Percentiles rank a stretch among this genome's conserved stretches.
These are phyloP conservation scores for Lathyrus tuberosus DNA, from an alignment of 306 rosid species.

Conservation along the genomic window DNA sequence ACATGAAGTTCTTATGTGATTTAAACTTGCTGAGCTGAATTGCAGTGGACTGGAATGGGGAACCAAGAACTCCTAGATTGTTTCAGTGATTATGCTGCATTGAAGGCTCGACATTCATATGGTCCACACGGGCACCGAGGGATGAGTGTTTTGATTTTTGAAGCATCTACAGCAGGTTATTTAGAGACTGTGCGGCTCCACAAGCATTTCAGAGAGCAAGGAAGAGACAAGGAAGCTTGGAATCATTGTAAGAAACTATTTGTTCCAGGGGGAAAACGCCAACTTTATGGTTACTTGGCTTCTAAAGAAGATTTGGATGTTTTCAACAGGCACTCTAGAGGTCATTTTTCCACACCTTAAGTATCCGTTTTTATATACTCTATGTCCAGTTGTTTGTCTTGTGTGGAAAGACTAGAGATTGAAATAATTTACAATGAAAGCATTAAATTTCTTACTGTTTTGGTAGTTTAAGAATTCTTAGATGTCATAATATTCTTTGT, in stretches of 20 bases:
- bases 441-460: neutral
- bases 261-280: conserved; percentile 50
- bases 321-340: conserved; percentile 47
- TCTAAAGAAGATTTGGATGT: conserved; percentile 44
- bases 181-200: conserved; percentile 50
- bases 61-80: conserved; percentile 55
- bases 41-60: conserved; percentile 62
- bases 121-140: conserved; percentile 60
- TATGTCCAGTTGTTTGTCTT: conserved; percentile 15
- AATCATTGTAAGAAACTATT: conserved; percentile 36
- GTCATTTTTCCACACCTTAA: conserved; percentile 22
- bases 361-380: neutral
- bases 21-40: conserved; percentile 34
- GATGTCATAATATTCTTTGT: neutral
- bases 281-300: conserved; percentile 56
- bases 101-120: conserved; percentile 56
- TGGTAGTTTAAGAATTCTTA: conserved; percentile 9
- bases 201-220: conserved; percentile 54
- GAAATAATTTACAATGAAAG: conserved; percentile 13
- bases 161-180: conserved; percentile 46
- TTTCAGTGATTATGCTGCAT: conserved; percentile 47
- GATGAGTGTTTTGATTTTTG: conserved; percentile 51
- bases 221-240: conserved; percentile 54
- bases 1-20: neutral
- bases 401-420: neutral